These are phyloP conservation scores for Suillus lakei DNA, from an alignment of 768 basidiomycete genomes.

Conservation along the genomic window DNA sequence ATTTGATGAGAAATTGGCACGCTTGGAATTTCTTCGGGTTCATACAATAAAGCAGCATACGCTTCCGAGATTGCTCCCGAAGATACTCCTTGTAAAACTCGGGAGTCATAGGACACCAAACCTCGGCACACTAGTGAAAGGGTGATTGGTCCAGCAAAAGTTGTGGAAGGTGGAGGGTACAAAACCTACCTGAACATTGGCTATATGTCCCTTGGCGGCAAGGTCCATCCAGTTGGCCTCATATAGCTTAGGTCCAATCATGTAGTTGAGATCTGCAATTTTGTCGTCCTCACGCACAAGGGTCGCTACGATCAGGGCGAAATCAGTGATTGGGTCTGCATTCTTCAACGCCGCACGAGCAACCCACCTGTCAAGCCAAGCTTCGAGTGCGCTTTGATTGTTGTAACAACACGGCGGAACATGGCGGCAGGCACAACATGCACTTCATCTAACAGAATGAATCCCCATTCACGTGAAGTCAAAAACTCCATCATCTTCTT, in stretches of 20 bases:
- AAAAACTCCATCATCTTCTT: slow-evolving; percentile 99
- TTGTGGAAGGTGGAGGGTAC: neutral
- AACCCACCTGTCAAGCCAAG: slow-evolving; percentile 89
- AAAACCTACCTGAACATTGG: slow-evolving; percentile 91
- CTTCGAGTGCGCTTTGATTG: slow-evolving; percentile 99
- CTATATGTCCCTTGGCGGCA: slow-evolving; percentile 98
- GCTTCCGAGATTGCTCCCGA: slow-evolving; percentile 88
- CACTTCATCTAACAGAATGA: slow-evolving; percentile 96
- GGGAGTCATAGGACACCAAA: slow-evolving; percentile 99
- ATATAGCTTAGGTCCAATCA: slow-evolving; percentile 99
- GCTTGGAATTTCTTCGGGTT: slow-evolving; percentile 99
- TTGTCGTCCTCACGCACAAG: slow-evolving; percentile 99
- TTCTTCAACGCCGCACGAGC: slow-evolving; percentile 7
- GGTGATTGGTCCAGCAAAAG: slow-evolving; percentile 9
- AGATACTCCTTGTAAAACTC: slow-evolving; percentile 99
- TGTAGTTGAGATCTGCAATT: slow-evolving; percentile 97
- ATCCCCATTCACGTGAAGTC: slow-evolving; percentile 98
- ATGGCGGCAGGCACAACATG: slow-evolving; percentile 99
- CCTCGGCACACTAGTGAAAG: slow-evolving; percentile 86
- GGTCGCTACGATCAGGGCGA: slow-evolving; percentile 66
- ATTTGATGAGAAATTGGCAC: slow-evolving; percentile 98
- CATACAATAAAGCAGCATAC: slow-evolving; percentile 98
- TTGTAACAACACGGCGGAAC: slow-evolving; percentile 97
- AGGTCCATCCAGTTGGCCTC: slow-evolving; percentile 99
- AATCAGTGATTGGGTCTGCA: slow-evolving; percentile 4